A percentile compares a stretch with the other conserved stretches of the same genome.
These are phyloP conservation scores for Hibiscus tridactylites DNA, from an alignment of 345 rosid species.

Conservation along the genomic window DNA sequence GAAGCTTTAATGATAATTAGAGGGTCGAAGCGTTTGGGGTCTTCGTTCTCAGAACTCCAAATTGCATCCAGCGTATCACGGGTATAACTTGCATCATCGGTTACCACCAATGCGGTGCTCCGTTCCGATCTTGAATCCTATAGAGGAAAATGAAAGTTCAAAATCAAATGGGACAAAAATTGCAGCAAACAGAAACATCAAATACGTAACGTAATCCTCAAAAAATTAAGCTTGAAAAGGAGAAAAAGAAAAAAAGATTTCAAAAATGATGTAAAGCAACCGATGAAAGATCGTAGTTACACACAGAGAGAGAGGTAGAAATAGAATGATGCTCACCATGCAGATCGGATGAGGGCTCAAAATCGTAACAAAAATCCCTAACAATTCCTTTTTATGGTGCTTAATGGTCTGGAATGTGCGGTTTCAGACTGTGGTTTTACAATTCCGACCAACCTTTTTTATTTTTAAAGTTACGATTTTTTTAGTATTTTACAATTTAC, in stretches of 20 bases:
- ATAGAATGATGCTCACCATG: background rate
- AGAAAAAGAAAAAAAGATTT: background rate
- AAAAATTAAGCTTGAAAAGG: background rate
- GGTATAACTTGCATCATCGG: constrained; percentile 19
- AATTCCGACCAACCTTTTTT: background rate
- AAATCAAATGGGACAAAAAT: background rate
- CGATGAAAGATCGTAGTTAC: background rate
- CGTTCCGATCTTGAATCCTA: constrained; percentile 5
- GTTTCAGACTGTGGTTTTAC: background rate
- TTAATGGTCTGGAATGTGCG: background rate
- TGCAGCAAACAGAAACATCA: background rate
- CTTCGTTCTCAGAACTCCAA: constrained; percentile 29
- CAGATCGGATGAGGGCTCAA: background rate
- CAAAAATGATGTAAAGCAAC: background rate
- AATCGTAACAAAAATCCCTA: background rate
- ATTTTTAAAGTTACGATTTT: background rate
- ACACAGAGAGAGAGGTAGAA: background rate
- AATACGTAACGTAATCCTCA: background rate
- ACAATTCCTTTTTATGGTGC: no score
- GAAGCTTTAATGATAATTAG: constrained; percentile 56
- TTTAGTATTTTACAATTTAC: no score
- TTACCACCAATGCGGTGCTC: constrained; percentile 2
- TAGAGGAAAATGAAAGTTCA: background rate
- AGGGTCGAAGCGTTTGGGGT: constrained; percentile 33
- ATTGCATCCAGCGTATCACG: constrained; percentile 22